These are phyloP conservation scores for Entomortierella parvispora DNA, from an alignment of 192 early-diverging fungal genomes.

Conservation along the genomic window DNA sequence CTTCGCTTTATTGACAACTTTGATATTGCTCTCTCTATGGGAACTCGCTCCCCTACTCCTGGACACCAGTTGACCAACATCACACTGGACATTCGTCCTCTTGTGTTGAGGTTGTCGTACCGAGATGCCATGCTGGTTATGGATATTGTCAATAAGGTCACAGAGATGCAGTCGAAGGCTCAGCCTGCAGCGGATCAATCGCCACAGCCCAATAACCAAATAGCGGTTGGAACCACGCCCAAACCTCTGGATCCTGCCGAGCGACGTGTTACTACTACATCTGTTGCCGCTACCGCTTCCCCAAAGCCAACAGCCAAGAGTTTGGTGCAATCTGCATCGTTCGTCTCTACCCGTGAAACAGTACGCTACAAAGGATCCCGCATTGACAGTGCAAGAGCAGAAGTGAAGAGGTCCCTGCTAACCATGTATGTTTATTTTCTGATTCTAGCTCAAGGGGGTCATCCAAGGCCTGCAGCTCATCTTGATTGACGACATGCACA, in stretches of 20 bases:
- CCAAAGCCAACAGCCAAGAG: constrained; percentile 27
- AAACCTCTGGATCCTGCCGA: constrained; percentile 25
- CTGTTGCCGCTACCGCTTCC: background rate
- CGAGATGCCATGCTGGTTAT: constrained; percentile 85
- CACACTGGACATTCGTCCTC: constrained; percentile 77
- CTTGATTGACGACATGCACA: constrained; percentile 94
- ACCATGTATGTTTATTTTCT: background rate
- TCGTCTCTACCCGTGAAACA: constrained; percentile 64
- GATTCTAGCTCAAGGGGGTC: constrained; percentile 62
- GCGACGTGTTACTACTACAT: constrained; percentile 2
- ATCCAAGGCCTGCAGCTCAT: constrained; percentile 80
- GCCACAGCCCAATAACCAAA: constrained; percentile 19
- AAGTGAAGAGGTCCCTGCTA: background rate
- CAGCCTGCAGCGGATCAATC: constrained; percentile 6
- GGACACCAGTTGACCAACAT: constrained; percentile 72
- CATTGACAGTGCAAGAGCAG: background rate
- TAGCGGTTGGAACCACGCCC: background rate
- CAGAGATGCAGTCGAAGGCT: constrained; percentile 66
- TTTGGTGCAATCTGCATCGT: constrained; percentile 28
- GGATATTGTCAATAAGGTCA: constrained; percentile 82
- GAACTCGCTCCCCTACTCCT: constrained; percentile 70
- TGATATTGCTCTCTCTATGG: constrained; percentile 83
- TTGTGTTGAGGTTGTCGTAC: constrained; percentile 88
- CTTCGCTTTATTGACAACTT: constrained; percentile 93
- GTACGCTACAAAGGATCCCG: constrained; percentile 32